These are phyloP conservation scores for Dactylellina haptotyla DNA, from an alignment of 2,329 filamentous ascomycete species.

Conservation along the genomic window DNA sequence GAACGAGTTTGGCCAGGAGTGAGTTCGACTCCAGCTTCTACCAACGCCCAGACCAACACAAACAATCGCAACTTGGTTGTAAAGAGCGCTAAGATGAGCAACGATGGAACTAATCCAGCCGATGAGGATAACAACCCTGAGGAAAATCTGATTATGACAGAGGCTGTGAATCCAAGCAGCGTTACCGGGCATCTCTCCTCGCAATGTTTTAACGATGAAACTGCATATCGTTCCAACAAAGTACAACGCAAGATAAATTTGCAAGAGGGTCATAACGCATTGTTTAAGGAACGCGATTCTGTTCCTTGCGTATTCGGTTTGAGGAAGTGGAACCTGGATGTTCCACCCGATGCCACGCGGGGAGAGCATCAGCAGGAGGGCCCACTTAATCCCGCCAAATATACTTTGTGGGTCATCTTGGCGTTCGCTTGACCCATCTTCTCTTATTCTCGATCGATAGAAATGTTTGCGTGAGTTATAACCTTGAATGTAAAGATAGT, in stretches of 20 bases:
- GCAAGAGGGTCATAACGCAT: neutral
- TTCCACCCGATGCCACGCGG: conserved; percentile 51
- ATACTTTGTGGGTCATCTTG: conserved; percentile 15
- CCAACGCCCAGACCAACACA: conserved; percentile 27
- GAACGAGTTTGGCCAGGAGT: conserved; percentile 34
- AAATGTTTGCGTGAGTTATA: conserved; percentile 37
- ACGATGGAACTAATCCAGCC: conserved; percentile 32
- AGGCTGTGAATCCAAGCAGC: conserved; percentile 12
- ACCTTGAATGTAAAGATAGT: conserved; percentile 41
- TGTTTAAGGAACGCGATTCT: conserved; percentile 10
- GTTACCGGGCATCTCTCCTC: neutral
- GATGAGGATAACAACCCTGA: conserved; percentile 10
- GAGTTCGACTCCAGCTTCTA: conserved; percentile 26
- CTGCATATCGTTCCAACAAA: conserved; percentile 4
- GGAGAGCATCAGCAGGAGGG: conserved; percentile 15
- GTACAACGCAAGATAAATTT: conserved; percentile 29
- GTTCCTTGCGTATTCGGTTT: neutral
- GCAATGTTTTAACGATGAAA: conserved; percentile 15
- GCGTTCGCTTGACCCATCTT: neutral
- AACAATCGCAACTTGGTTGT: conserved; percentile 19
- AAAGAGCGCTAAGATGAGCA: conserved; percentile 31
- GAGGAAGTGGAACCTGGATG: conserved; percentile 24
- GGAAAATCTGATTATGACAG: conserved; percentile 13
- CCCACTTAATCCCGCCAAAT: conserved; percentile 14
- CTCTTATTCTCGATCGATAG: neutral